A percentile compares a stretch with the other conserved stretches of the same genome.
phyloP scores from a whole-genome alignment of 176 grass and related monocot genomes.

The Carex scoparia region DNA sequence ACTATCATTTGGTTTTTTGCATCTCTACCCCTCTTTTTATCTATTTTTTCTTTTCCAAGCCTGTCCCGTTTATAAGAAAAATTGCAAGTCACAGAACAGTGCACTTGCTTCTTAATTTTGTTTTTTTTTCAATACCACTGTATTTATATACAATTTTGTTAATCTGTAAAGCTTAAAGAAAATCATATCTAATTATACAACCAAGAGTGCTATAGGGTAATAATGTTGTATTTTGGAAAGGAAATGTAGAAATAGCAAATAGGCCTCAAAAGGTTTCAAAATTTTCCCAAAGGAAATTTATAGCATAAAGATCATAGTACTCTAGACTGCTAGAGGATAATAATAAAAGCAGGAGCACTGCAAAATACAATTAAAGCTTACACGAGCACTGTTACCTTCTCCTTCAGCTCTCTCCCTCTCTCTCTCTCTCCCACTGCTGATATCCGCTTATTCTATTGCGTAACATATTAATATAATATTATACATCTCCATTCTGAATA shows the following conservation, averaged over 20 bases:
- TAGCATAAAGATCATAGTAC: background rate
- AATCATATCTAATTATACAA: background rate
- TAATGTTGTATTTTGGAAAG: background rate
- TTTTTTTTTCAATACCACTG: background rate
- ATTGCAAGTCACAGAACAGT: background rate
- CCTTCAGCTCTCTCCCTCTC: background rate
- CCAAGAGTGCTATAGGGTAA: background rate
- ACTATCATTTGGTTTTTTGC: conserved; percentile 11
- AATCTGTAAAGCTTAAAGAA: background rate
- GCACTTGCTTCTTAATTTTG: background rate
- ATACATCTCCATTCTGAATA: conserved; percentile 1
- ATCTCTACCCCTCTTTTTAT: background rate
- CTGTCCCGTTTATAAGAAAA: background rate
- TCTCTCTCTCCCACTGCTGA: background rate
- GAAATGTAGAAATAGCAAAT: background rate
- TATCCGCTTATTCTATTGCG: conserved; percentile 6
- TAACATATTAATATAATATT: background rate
- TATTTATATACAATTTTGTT: background rate
- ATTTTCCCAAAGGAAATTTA: too few species aligned
- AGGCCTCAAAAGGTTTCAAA: background rate
- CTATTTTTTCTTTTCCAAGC: too few species aligned
- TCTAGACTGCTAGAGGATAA: background rate
- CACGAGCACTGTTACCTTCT: conserved; percentile 10
- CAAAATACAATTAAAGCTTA: conserved; percentile 20
- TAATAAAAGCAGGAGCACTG: conserved; percentile 8